Base-by-base conservation (phyloP, 257 asterid species). In the Capsicum chinense region DNA sequence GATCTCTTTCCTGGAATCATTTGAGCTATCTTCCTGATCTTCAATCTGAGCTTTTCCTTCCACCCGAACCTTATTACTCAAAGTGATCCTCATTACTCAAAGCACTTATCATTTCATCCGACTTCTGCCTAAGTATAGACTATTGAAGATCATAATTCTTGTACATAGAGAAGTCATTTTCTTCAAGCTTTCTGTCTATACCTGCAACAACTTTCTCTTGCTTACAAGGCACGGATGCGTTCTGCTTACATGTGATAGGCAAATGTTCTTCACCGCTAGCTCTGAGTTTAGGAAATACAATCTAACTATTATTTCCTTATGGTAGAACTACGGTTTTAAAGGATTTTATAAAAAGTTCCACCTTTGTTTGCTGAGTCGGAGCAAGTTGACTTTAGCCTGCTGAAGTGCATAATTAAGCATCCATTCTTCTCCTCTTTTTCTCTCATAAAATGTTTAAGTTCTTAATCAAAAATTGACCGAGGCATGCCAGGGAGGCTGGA, bases 341-440 rank as follows among this genome's bases (percentile, higher is more conserved):
- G n/a, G 99, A 98, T 91, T 88, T 92, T 74, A 95, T 97, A 56
- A 97, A 96, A 86, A 97, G 87, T 4, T 94, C 86, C 62, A 95
- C 99, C 85, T 93, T 97, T 57, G 83, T 89, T 88, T 93, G 95
- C 89, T 97, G 97, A 85, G 94, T 93, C 1, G 99, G 99, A 81
- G 94, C 97, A n/a, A 95, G 97, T 89, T 95, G 92, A 80, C 90
- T 71, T 82, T 93, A 14, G 96, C 99, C 86, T 92, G 98, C 84
- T 92, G 97, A 89, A 97, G 93, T 16, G 99, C 99, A 16, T 93
- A 95, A 83, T 97, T 98, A 82, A 97, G 97, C 99, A 97, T 97
- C 99, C 99, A 97, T 59, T 95, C 97, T 68, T 97, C 98, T 37
- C 91, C 83, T 42, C 54, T 94, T 83, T 90, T 97, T 91, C 88